Evolutionary conservation across 2,329 filamentous ascomycete genomes (phyloP).

Genomic region (Fusarium hainanense): DNA sequence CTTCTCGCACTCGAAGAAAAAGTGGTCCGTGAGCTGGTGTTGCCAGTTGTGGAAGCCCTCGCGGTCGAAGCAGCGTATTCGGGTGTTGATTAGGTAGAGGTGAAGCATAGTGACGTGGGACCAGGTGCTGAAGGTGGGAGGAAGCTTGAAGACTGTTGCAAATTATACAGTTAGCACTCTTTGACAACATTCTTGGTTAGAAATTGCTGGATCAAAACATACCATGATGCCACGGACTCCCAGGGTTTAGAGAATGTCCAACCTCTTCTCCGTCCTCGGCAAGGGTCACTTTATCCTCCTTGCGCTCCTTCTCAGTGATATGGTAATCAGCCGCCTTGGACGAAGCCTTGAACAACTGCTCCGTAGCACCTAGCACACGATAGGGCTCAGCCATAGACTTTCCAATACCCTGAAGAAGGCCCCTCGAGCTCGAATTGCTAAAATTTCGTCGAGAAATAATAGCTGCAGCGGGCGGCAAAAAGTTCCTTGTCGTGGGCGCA

Average conservation of each 20-base stretch:
- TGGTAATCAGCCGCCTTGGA: constrained; percentile 78
- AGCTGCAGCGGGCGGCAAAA: constrained; percentile 28
- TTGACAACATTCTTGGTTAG: not conserved
- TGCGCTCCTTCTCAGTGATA: constrained; percentile 74
- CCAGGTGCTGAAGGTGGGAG: constrained; percentile 94
- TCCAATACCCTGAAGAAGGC: constrained; percentile 51
- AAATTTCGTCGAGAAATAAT: constrained; percentile 49
- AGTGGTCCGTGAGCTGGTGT: constrained; percentile 92
- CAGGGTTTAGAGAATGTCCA: constrained; percentile 58
- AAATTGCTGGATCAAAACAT: constrained; percentile 45
- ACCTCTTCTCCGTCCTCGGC: constrained; percentile 85
- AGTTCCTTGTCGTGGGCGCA: constrained; percentile 36
- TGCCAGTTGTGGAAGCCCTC: constrained; percentile 81
- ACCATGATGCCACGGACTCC: constrained; percentile 79
- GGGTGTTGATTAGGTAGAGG: constrained; percentile 89
- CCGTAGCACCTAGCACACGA: constrained; percentile 81
- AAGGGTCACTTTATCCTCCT: constrained; percentile 74
- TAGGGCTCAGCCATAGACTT: constrained; percentile 64
- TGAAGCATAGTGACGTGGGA: constrained; percentile 96
- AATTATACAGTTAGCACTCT: constrained; percentile 3
- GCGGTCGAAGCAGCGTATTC: constrained; percentile 80
- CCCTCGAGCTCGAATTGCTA: constrained; percentile 50
- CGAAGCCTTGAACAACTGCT: constrained; percentile 82
- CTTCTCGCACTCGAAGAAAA: constrained; percentile 89
- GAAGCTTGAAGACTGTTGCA: constrained; percentile 75